Evolutionary conservation across 139 green algal genomes (phyloP), one percentile per base, ranked within the genome.

Genomic region (Chlamydomonas incerta): DNA sequence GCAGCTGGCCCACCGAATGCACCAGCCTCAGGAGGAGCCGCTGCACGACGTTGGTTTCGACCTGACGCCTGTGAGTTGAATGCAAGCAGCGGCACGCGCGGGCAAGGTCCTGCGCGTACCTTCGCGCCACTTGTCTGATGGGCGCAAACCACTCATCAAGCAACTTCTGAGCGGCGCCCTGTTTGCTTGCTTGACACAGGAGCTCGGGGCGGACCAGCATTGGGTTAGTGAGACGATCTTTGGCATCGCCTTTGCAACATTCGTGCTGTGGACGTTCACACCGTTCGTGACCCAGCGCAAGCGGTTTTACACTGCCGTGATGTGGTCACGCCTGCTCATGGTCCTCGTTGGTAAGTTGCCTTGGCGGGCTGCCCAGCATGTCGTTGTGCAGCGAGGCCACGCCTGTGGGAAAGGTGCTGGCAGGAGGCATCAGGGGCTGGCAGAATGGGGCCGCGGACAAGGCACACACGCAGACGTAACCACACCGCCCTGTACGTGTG

Each of bases 151-250:
- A 50, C 41, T 50, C 41, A 50, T 50, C 41, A 50, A 50, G 41
- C 41, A 8, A 50, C 6, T 50, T 50, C 41, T 50, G 41, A 13
- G 41, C 41, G 41, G 41, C 41, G n/a, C 41, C 41, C 41, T 50
- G 41, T 50, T 8, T 50, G 41, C 41, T 50, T 71, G 46, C 69
- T 8, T 11, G 29, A 6, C 33, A 77, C 88, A 96, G 93, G 95
- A 97, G 83, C 82, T 98, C 41, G 95, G 94, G 3, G 72, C 90
- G 3, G 74, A 92, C 10, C 92, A 96, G n/a, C 88, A 94, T 33
- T 98, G 94, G 95, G 91, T 98, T n/a, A 96, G 91, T 74, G 95
- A 98, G 82, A 85, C 85, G 20, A 92, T 98, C 14, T 98, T 98
- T 62, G 90, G 87, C 10, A 91, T 85, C 21, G 72, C 97, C 6